phyloP scores from a whole-genome alignment of 2,329 filamentous ascomycete species.

The Fusarium xyrophilum region DNA sequence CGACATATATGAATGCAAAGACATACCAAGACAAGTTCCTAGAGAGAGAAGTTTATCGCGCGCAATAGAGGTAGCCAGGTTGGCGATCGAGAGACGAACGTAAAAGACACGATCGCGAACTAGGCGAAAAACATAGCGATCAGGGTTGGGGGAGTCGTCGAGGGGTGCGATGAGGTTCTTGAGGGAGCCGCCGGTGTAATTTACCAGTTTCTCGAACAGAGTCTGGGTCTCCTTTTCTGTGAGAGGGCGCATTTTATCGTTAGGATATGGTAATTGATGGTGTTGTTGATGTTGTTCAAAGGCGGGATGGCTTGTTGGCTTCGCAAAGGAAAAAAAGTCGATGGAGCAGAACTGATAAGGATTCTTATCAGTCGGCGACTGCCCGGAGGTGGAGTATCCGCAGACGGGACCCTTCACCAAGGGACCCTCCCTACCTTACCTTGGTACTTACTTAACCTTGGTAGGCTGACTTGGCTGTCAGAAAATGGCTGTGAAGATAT shows the following conservation, averaged over 20 bases:
- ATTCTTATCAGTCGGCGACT: conserved; percentile 26
- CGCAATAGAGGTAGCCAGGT: conserved; percentile 85
- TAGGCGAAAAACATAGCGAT: conserved; percentile 86
- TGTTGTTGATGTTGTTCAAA: conserved; percentile 16
- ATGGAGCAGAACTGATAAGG: conserved; percentile 31
- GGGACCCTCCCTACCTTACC: neutral
- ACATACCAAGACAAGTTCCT: conserved; percentile 79
- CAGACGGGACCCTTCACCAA: too few relatives aligned
- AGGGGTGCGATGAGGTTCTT: conserved; percentile 82
- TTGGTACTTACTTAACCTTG: neutral
- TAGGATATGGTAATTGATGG: conserved; percentile 14
- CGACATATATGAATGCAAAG: neutral
- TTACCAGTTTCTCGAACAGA: conserved; percentile 90
- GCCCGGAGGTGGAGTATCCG: neutral
- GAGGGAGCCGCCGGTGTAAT: conserved; percentile 87
- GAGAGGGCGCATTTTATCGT: conserved; percentile 74
- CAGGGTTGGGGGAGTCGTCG: conserved; percentile 69
- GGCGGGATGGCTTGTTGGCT: conserved; percentile 2
- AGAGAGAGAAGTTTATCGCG: conserved; percentile 83
- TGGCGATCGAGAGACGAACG: conserved; percentile 85
- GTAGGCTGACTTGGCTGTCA: neutral
- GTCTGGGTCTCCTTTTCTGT: conserved; percentile 81
- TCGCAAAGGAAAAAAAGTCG: conserved; percentile 35
- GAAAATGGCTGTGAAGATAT: neutral
- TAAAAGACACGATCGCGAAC: conserved; percentile 90